Evolutionary conservation across 139 green algal genomes (phyloP), one percentile per base, ranked within the genome.

Genomic region (Chlorella sorokiniana): DNA sequence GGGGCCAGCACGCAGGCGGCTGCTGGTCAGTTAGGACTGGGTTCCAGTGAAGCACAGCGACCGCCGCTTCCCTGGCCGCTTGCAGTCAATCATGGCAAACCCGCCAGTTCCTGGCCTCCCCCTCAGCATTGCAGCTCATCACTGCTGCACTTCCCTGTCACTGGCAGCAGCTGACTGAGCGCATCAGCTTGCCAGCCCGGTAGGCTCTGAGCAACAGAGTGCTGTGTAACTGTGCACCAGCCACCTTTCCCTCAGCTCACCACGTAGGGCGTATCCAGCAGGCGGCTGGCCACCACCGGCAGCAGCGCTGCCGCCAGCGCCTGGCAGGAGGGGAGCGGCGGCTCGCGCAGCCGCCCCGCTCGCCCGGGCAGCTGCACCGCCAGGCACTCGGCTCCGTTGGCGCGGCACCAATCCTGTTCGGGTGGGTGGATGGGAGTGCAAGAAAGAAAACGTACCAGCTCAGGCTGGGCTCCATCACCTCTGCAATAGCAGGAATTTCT

Each of bases 361-460:
- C 94, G 83, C 1, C 94, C 94, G 10, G 94, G 94, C 23, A 86
- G 83, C 82, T 97, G 94, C 48, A 92, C 91, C 16, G 93, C 93
- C 72, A 96, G 68, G 61, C 93, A 82, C 87, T 94, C 89, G 29
- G 73, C 89, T 0, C 38, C 33, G 27, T 89, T 86, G 3, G 42
- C 33, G 0, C 85, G 83, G 80, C 92, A 95, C 92, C 93, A 97
- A 9, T 93, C 90, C 90, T 96, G 86, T 25, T 33, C 61, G 20
- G 38, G 1, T 10, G 7, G 27, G 27, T 6, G 4, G 44, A 2
- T 40, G 33, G 1, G 72, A 27, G 11, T 38, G 70, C 11, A 6
- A 4, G 18, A 41, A 25, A 65, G 29, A 27, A 70, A 45, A 29
- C 1, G n/a, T 1, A 70, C 14, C 4, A 2, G 23, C 3, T 6